A percentile compares a stretch with the other conserved stretches of the same genome.
Evolutionary conservation across 805 yeast species (phyloP).

Genomic region (Kazachstania psychrophila): DNA sequence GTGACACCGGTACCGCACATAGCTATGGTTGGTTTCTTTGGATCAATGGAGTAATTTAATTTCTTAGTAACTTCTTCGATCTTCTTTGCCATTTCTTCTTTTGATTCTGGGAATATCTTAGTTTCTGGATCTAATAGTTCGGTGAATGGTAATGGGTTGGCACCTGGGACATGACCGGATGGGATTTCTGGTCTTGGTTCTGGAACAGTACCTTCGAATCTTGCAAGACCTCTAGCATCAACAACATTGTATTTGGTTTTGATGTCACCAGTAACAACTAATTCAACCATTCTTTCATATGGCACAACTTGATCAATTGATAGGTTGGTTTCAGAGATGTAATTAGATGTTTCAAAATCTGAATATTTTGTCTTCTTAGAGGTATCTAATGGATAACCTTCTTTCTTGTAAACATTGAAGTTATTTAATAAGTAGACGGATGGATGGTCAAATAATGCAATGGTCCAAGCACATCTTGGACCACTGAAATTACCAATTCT

Average conservation of each 20-base stretch:
- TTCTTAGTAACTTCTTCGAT: slow-evolving; percentile 40
- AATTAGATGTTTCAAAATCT: slow-evolving; percentile 22
- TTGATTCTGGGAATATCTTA: slow-evolving; percentile 38
- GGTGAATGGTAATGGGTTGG: slow-evolving; percentile 66
- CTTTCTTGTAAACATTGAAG: slow-evolving; percentile 42
- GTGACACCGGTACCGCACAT: slow-evolving; percentile 98
- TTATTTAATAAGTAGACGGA: slow-evolving; percentile 64
- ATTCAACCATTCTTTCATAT: slow-evolving; percentile 54
- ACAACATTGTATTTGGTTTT: slow-evolving; percentile 44
- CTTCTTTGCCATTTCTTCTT: slow-evolving; percentile 29
- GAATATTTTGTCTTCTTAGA: slow-evolving; percentile 11
- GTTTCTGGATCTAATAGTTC: slow-evolving; percentile 44
- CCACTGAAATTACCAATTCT: slow-evolving; percentile 75
- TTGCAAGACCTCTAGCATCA: slow-evolving; percentile 72
- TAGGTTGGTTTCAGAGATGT: slow-evolving; percentile 31
- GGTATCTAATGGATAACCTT: slow-evolving; percentile 40
- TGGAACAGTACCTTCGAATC: slow-evolving; percentile 72
- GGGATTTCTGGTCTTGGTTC: slow-evolving; percentile 86
- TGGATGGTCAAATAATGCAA: slow-evolving; percentile 69
- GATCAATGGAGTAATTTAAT: slow-evolving; percentile 29
- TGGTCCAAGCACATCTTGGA: slow-evolving; percentile 90
- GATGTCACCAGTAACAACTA: slow-evolving; percentile 43
- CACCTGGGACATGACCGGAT: slow-evolving; percentile 84
- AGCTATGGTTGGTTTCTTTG: slow-evolving; percentile 59
- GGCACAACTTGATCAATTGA: slow-evolving; percentile 44